These are phyloP conservation scores for Alternaria angustiovoidea DNA, from an alignment of 2,329 filamentous ascomycete genomes.

Conservation along the genomic window DNA sequence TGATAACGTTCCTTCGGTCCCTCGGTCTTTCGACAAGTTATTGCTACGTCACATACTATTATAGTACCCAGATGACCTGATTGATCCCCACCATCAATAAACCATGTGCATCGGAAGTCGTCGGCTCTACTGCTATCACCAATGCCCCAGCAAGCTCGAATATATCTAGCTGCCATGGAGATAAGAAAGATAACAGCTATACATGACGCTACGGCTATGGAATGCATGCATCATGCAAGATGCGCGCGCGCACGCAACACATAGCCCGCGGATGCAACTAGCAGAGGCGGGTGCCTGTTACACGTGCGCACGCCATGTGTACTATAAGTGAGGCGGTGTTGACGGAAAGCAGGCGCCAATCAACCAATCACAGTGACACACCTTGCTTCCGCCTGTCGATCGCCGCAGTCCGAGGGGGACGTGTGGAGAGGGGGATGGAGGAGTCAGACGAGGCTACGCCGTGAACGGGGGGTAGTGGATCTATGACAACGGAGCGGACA, in stretches of 20 bases:
- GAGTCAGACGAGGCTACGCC: constrained; percentile 13
- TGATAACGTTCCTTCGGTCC: background rate
- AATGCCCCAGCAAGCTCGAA: too few species aligned
- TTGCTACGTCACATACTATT: too few species aligned
- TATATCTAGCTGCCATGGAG: too few species aligned
- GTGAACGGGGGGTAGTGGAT: background rate
- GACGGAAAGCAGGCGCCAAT: background rate
- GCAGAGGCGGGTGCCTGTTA: constrained; percentile 17
- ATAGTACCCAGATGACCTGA: too few species aligned
- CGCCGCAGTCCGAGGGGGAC: background rate
- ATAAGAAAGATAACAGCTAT: background rate
- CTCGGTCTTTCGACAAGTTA: too few species aligned
- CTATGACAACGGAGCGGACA: background rate
- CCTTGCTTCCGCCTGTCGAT: background rate
- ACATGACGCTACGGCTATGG: background rate
- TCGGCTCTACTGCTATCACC: too few species aligned
- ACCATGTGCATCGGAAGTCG: too few species aligned
- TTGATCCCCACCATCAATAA: too few species aligned
- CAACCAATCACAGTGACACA: background rate
- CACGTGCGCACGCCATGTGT: constrained; percentile 17
- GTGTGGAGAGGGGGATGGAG: background rate
- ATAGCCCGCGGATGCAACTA: background rate
- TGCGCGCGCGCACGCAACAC: background rate
- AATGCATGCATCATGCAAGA: background rate
- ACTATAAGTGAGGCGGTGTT: background rate